Conservation (phyloP, 805 yeast species). For the Saccharomycopsis oosterbeekiorum region DNA sequence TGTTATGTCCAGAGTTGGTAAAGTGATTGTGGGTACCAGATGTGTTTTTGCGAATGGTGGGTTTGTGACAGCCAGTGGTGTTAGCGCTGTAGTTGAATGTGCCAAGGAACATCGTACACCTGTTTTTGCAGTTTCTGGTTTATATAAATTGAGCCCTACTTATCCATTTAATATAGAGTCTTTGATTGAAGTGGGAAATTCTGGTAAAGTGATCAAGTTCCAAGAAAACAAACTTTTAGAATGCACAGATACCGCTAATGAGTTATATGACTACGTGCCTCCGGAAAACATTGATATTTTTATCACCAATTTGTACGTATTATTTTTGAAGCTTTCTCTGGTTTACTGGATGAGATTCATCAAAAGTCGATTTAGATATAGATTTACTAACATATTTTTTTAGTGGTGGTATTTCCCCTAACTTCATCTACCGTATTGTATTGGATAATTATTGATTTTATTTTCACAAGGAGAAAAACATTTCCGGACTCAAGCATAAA, state of each 20-base stretch:
- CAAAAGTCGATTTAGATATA: neutral
- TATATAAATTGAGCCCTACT: conserved; percentile 84
- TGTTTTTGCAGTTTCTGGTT: conserved; percentile 89
- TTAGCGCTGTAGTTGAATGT: conserved; percentile 86
- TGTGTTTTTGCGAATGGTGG: conserved; percentile 97
- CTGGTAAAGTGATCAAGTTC: conserved; percentile 79
- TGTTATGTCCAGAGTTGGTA: conserved; percentile 94
- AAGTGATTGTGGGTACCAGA: conserved; percentile 86
- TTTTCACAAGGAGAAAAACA: conserved; percentile 47
- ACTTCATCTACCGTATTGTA: conserved; percentile 89
- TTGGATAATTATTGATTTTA: conserved; percentile 62
- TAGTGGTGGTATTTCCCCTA: conserved; percentile 87
- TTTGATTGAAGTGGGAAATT: conserved; percentile 82
- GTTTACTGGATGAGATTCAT: conserved; percentile 40
- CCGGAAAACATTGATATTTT: conserved; percentile 93
- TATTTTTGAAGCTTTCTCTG: conserved; percentile 87
- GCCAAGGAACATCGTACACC: conserved; percentile 96
- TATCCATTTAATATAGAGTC: conserved; percentile 85
- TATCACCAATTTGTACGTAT: conserved; percentile 95
- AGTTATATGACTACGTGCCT: conserved; percentile 80
- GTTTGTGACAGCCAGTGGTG: conserved; percentile 82
- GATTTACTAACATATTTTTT: neutral
- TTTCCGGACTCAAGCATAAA: conserved; percentile 2
- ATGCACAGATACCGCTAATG: conserved; percentile 74
- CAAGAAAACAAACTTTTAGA: conserved; percentile 61